Conservation (phyloP, 2,329 filamentous ascomycete genomes). For the Xylaria digitata region DNA sequence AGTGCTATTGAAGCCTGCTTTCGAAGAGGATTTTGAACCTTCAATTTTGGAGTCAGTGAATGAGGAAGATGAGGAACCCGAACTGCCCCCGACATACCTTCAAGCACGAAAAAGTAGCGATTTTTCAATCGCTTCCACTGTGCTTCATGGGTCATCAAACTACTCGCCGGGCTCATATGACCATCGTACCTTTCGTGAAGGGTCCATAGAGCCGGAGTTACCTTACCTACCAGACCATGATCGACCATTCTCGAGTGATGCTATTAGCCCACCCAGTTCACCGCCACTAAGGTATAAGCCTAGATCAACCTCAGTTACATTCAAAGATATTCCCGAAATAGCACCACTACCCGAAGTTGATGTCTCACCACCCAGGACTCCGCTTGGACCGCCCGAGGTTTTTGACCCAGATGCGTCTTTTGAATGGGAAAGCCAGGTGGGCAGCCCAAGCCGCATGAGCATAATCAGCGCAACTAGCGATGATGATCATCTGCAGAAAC, state of each 20-base stretch:
- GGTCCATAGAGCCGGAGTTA: conserved; percentile 58
- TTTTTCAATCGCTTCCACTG: conserved; percentile 52
- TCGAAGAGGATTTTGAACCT: conserved; percentile 46
- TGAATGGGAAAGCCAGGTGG: conserved; percentile 49
- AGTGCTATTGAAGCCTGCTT: conserved; percentile 28
- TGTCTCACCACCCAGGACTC: conserved; percentile 57
- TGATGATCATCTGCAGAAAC: conserved; percentile 79
- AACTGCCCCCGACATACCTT: conserved; percentile 46
- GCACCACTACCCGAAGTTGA: conserved; percentile 54
- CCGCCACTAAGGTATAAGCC: conserved; percentile 56
- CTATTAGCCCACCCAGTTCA: conserved; percentile 62
- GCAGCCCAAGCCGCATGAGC: conserved; percentile 52
- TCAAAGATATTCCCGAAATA: conserved; percentile 60
- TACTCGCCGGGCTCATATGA: conserved; percentile 57
- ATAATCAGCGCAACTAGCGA: conserved; percentile 54
- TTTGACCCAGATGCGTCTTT: conserved; percentile 61
- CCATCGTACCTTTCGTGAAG: conserved; percentile 54
- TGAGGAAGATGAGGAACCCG: conserved; percentile 49
- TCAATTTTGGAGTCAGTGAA: conserved; percentile 50
- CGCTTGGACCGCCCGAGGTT: conserved; percentile 57
- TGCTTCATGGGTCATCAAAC: conserved; percentile 54
- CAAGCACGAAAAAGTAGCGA: conserved; percentile 43
- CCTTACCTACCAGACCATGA: conserved; percentile 50
- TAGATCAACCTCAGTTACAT: conserved; percentile 56
- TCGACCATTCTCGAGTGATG: conserved; percentile 50